Conservation (phyloP, 345 rosid species). For the Rhizophora mangle region DNA sequence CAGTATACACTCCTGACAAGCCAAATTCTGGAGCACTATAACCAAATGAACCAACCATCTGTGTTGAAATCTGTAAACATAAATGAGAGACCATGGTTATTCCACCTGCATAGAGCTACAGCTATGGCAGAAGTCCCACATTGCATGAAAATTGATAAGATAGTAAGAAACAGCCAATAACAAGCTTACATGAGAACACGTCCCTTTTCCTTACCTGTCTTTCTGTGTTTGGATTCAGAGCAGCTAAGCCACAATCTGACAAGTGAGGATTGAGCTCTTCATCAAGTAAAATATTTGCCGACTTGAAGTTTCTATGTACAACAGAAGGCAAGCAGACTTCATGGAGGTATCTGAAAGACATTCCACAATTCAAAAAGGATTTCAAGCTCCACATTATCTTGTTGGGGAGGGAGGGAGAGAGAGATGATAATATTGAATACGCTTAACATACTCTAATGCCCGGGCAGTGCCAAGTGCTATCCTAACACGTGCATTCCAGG, state of each 20-base stretch:
- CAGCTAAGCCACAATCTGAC: conserved; percentile 96
- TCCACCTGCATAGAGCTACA: background rate
- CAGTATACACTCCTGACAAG: conserved; percentile 89
- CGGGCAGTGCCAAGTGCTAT: conserved; percentile 98
- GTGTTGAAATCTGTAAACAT: conserved; percentile 69
- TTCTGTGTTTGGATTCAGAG: conserved; percentile 85
- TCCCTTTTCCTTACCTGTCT: conserved; percentile 57
- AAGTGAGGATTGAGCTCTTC: conserved; percentile 94
- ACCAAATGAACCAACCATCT: conserved; percentile 96
- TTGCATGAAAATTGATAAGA: background rate
- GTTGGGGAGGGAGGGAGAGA: conserved; percentile 4
- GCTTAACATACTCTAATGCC: conserved; percentile 85
- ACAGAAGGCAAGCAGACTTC: conserved; percentile 97
- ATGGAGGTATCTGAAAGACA: conserved; percentile 75
- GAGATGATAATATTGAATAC: conserved; percentile 8
- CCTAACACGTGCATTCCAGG: conserved; percentile 97
- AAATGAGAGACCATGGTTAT: conserved; percentile 1
- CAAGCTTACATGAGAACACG: background rate
- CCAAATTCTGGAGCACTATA: conserved; percentile 99
- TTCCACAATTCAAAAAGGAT: conserved; percentile 17
- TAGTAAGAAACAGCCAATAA: background rate
- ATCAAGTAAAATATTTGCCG: conserved; percentile 92
- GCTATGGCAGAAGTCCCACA: background rate
- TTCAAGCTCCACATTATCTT: background rate
- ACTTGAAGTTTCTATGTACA: conserved; percentile 96